Evolutionary conservation across 2,329 filamentous ascomycete genomes (phyloP).

Genomic region (Nigrograna mackinnonii): DNA sequence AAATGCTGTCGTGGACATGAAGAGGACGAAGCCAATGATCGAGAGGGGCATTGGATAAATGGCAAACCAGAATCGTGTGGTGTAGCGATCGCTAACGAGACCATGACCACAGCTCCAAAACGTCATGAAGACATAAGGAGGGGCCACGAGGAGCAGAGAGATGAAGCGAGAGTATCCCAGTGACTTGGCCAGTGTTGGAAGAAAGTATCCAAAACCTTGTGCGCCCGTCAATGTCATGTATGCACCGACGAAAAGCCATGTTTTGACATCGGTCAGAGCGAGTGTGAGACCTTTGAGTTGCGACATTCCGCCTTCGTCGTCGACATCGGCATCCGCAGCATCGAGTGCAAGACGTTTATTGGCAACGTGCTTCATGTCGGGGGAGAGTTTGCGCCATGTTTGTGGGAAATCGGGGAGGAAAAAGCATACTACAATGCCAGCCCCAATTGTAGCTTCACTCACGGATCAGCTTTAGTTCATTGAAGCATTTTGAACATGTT

Average conservation of each 20-base stretch:
- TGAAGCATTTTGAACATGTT: not conserved
- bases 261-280: constrained; percentile 56
- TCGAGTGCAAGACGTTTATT: constrained; percentile 56
- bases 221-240: constrained; percentile 40
- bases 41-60: constrained; percentile 53
- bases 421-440: constrained; percentile 35
- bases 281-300: constrained; percentile 55
- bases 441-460: constrained; percentile 30
- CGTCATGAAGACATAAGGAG: constrained; percentile 63
- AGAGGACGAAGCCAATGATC: constrained; percentile 56
- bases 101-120: constrained; percentile 49
- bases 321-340: constrained; percentile 45
- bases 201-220: not conserved
- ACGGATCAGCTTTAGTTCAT: not conserved
- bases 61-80: constrained; percentile 46
- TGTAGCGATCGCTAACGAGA: constrained; percentile 45
- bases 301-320: constrained; percentile 52
- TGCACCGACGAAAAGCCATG: constrained; percentile 52
- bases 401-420: constrained; percentile 43
- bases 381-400: constrained; percentile 44
- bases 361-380: constrained; percentile 49
- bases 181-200: constrained; percentile 49
- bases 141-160: constrained; percentile 60
- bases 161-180: constrained; percentile 58
- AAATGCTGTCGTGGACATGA: constrained; percentile 57